These are phyloP conservation scores for Balansia obtecta DNA, from an alignment of 2,329 filamentous ascomycete genomes.

Conservation along the genomic window DNA sequence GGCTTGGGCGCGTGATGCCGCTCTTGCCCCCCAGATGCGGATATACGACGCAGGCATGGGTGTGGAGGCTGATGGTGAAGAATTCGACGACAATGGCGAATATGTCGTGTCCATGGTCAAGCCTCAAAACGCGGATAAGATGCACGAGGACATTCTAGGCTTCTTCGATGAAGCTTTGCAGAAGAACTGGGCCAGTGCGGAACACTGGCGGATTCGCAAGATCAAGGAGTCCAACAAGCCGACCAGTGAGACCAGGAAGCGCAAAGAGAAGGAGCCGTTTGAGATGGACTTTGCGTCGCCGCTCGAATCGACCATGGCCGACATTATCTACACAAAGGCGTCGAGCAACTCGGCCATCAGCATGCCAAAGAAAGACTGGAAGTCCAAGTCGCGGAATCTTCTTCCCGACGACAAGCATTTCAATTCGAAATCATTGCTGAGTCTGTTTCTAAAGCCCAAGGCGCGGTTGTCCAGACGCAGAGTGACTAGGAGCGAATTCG, in stretches of 20 bases:
- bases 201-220: constrained; percentile 93
- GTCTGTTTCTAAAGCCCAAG: constrained; percentile 89
- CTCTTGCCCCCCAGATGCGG: constrained; percentile 73
- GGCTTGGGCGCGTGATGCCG: constrained; percentile 85
- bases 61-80: constrained; percentile 27
- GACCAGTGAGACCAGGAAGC: constrained; percentile 45
- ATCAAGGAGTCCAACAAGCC: constrained; percentile 70
- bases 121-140: constrained; percentile 46
- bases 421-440: constrained; percentile 81
- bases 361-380: constrained; percentile 89
- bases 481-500: constrained; percentile 29
- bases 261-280: constrained; percentile 94
- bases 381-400: constrained; percentile 82
- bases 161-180: constrained; percentile 95
- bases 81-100: constrained; percentile 45
- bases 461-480: constrained; percentile 64
- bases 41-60: constrained; percentile 57
- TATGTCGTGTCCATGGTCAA: constrained; percentile 73
- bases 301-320: constrained; percentile 57
- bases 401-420: constrained; percentile 98
- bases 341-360: constrained; percentile 70
- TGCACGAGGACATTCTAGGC: constrained; percentile 89
- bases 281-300: constrained; percentile 81
- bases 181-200: constrained; percentile 97
- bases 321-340: constrained; percentile 71